Evolutionary conservation across 257 asterid genomes (phyloP).

Genomic region (Phtheirospermum japonicum): DNA sequence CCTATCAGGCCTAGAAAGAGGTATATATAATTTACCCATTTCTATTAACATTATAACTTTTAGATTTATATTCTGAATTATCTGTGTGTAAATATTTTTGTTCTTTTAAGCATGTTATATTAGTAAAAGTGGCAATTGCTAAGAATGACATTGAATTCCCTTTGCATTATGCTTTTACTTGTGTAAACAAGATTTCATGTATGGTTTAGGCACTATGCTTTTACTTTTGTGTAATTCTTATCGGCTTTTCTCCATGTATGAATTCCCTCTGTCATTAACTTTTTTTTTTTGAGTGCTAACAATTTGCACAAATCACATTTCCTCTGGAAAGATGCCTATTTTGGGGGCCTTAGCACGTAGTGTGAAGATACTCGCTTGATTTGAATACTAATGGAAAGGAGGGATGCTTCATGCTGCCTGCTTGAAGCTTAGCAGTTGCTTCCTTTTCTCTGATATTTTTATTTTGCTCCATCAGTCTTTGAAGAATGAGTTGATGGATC

Average conservation of each 20-base stretch:
- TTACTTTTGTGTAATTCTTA: not conserved
- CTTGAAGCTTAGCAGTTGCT: no score
- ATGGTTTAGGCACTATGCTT: slow-evolving; percentile 6
- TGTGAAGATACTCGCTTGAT: no score
- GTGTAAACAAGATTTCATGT: no score
- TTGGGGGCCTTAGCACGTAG: no score
- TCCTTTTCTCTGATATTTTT: no score
- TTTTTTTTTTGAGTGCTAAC: not conserved
- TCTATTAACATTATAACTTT: not conserved
- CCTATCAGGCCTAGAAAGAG: slow-evolving; percentile 37
- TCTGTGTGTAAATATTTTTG: not conserved
- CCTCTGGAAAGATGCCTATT: not conserved
- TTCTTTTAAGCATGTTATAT: no score
- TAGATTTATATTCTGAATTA: not conserved
- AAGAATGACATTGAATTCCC: no score
- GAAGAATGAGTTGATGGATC: no score
- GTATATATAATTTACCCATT: not conserved
- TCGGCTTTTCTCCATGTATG: not conserved
- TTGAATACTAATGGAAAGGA: no score
- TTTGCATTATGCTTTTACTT: slow-evolving; percentile 8
- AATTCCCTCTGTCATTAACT: not conserved
- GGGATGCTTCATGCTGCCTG: no score
- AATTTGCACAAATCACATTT: not conserved
- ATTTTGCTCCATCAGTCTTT: no score
- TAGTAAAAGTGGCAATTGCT: no score